phyloP scores from a whole-genome alignment of 2,329 filamentous ascomycete genomes.

The Cadophora gregata region DNA sequence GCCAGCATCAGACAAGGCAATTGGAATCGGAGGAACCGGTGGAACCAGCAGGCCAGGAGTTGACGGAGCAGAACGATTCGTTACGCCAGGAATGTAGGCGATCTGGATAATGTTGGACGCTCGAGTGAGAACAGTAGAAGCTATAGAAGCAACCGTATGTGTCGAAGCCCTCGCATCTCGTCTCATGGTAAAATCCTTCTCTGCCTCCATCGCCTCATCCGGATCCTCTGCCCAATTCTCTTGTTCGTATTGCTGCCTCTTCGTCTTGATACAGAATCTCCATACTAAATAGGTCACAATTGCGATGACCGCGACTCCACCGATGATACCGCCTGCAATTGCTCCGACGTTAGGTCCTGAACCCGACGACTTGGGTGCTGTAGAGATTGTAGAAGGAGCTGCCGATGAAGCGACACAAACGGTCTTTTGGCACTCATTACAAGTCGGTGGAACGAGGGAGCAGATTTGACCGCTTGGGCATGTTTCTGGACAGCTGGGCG shows the following conservation, averaged over 20 bases:
- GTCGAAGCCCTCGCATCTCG: slow-evolving; percentile 75
- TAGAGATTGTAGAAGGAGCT: slow-evolving; percentile 34
- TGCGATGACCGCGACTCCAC: slow-evolving; percentile 78
- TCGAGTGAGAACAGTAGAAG: slow-evolving; percentile 91
- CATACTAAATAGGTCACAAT: slow-evolving; percentile 81
- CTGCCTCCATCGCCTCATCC: slow-evolving; percentile 57
- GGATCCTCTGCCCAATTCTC: slow-evolving; percentile 60
- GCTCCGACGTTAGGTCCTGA: slow-evolving; percentile 75
- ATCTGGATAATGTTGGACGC: slow-evolving; percentile 99
- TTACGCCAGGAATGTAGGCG: slow-evolving; percentile 97
- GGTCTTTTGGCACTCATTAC: slow-evolving; percentile 63
- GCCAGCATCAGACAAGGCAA: slow-evolving; percentile 62
- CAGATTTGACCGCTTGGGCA: slow-evolving; percentile 63
- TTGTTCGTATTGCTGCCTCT: slow-evolving; percentile 69
- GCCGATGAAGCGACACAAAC: slow-evolving; percentile 55
- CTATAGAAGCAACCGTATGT: slow-evolving; percentile 88
- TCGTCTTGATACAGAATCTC: slow-evolving; percentile 85
- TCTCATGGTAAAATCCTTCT: slow-evolving; percentile 60
- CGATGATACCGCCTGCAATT: slow-evolving; percentile 90
- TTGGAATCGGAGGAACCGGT: slow-evolving; percentile 92
- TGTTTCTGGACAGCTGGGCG: slow-evolving; percentile 61
- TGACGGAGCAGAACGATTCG: slow-evolving; percentile 85
- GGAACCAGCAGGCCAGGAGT: slow-evolving; percentile 82
- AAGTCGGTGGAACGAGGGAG: slow-evolving; percentile 63
- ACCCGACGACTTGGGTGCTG: slow-evolving; percentile 44